Conservation (phyloP, 2,329 filamentous ascomycete species). For the Fusarium siculi region DNA sequence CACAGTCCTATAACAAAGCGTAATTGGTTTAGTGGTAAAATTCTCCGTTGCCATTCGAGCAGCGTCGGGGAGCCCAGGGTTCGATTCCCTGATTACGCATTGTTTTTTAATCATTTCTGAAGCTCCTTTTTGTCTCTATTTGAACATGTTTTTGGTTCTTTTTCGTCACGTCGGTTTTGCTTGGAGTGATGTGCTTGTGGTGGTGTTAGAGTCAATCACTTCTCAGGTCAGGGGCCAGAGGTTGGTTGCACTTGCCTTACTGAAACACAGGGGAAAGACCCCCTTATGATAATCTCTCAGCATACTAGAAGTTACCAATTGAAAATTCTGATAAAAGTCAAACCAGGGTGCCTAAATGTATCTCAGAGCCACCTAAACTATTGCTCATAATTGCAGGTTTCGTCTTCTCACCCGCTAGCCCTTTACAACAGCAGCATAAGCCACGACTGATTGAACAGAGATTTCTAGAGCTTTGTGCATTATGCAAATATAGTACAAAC, state of each 20-base stretch:
- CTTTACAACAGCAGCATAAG: neutral
- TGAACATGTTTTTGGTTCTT: neutral
- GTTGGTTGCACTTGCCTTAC: neutral
- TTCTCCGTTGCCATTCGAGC: slow-evolving; percentile 29
- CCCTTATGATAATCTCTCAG: neutral
- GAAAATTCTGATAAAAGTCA: neutral
- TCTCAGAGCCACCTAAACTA: neutral
- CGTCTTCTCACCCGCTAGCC: neutral
- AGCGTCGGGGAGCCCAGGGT: slow-evolving; percentile 5
- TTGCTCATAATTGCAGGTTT: neutral
- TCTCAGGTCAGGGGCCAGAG: too few species aligned
- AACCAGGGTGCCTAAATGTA: neutral
- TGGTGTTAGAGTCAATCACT: neutral
- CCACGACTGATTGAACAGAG: neutral
- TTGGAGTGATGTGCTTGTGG: neutral
- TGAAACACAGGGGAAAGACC: neutral
- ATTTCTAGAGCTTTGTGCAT: neutral
- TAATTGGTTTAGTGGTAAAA: slow-evolving; percentile 19
- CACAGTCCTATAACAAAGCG: neutral
- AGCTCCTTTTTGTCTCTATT: neutral
- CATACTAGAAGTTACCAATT: neutral
- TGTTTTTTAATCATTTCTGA: neutral
- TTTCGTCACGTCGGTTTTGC: neutral
- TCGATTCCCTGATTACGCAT: slow-evolving; percentile 31
- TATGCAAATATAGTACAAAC: neutral